Percentiles rank a stretch among this genome's conserved stretches.
Evolutionary conservation across 2,329 filamentous ascomycete genomes (phyloP).

Genomic region (Ascochyta clinopodiicola): DNA sequence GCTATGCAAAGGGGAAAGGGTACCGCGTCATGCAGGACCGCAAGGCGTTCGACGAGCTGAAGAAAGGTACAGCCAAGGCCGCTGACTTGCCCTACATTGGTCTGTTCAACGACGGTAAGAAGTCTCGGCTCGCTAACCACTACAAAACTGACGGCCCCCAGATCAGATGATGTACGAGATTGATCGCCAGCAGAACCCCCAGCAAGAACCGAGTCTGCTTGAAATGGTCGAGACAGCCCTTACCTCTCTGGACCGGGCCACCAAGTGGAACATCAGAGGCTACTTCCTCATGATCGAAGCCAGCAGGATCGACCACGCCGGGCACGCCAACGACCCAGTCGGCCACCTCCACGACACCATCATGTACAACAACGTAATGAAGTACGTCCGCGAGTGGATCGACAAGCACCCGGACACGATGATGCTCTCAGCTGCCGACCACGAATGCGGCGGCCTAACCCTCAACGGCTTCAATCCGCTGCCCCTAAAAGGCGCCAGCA

Average conservation of each 20-base stretch:
- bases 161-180: slow-evolving; percentile 45
- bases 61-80: slow-evolving; percentile 30
- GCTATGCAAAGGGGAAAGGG: slow-evolving; percentile 43
- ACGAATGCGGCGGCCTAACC: slow-evolving; percentile 52
- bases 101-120: slow-evolving; percentile 47
- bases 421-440: slow-evolving; percentile 51
- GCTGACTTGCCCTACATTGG: slow-evolving; percentile 48
- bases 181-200: slow-evolving; percentile 48
- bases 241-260: slow-evolving; percentile 46
- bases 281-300: slow-evolving; percentile 51
- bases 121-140: not conserved
- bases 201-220: slow-evolving; percentile 50
- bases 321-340: slow-evolving; percentile 35
- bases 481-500: slow-evolving; percentile 37
- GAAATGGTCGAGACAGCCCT: slow-evolving; percentile 52
- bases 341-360: slow-evolving; percentile 48
- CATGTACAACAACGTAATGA: slow-evolving; percentile 51
- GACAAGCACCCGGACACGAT: slow-evolving; percentile 49
- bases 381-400: slow-evolving; percentile 50
- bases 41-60: slow-evolving; percentile 43
- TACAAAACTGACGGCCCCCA: not conserved
- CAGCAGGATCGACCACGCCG: slow-evolving; percentile 31
- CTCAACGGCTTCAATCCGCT: slow-evolving; percentile 49
- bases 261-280: slow-evolving; percentile 41
- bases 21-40: slow-evolving; percentile 50